Conservation (phyloP, 257 asterid genomes). For the Solanum habrochaites region DNA sequence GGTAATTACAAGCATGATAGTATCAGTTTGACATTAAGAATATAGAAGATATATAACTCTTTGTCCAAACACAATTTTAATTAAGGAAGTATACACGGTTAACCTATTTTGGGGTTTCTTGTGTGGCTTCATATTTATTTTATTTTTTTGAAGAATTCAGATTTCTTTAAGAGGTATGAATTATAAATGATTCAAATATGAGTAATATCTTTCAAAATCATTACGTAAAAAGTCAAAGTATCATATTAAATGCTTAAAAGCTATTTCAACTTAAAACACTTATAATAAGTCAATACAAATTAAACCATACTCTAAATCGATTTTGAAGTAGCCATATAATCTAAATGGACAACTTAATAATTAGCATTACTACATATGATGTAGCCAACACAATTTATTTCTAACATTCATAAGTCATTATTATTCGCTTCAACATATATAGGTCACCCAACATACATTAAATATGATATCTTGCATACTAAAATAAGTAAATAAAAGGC, state of each 20-base stretch:
- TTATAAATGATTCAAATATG: no score
- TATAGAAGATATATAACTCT: neutral
- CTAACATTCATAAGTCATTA: neutral
- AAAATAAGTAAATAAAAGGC: neutral
- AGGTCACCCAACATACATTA: neutral
- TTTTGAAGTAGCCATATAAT: neutral
- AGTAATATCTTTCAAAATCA: no score
- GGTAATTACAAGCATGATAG: neutral
- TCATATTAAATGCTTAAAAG: no score
- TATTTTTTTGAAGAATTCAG: no score
- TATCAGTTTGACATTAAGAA: neutral
- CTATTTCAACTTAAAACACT: neutral
- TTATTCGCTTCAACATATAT: neutral
- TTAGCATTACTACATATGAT: neutral
- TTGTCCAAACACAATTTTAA: neutral
- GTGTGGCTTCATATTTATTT: no score
- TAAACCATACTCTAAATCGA: neutral
- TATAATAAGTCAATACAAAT: no score
- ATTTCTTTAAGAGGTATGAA: no score
- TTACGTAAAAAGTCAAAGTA: no score
- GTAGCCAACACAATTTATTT: neutral
- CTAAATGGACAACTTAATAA: neutral
- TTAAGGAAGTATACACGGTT: no score
- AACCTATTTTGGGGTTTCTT: no score
- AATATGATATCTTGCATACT: neutral